These are phyloP conservation scores for Uncinocarpus reesii DNA, from an alignment of 2,329 filamentous ascomycete genomes.

Conservation along the genomic window DNA sequence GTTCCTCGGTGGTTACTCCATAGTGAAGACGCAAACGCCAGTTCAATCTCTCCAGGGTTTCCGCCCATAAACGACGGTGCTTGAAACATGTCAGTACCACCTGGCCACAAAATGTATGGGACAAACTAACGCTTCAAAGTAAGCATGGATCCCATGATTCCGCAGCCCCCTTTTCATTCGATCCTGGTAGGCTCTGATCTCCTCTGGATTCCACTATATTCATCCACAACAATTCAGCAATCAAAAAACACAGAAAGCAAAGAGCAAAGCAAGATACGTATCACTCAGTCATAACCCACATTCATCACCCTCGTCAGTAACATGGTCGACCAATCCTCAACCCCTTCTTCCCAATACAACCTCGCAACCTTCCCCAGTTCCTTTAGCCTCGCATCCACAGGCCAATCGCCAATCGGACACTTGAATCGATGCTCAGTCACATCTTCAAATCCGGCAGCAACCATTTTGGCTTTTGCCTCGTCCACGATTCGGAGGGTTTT, in stretches of 20 bases:
- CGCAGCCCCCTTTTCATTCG: conserved; percentile 21
- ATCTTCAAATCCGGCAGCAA: conserved; percentile 36
- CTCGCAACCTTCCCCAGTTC: conserved; percentile 10
- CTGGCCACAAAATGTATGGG: not conserved
- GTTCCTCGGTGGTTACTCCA: too few relatives aligned
- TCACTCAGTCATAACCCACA: not conserved
- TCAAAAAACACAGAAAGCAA: not conserved
- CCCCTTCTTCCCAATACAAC: conserved; percentile 15
- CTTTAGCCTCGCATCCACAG: conserved; percentile 8
- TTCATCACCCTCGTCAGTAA: conserved; percentile 10
- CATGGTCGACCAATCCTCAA: conserved; percentile 16
- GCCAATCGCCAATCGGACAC: conserved; percentile 37
- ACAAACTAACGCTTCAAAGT: not conserved
- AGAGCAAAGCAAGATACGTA: too few relatives aligned
- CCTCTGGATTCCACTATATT: conserved; percentile 20
- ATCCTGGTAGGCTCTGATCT: conserved; percentile 20
- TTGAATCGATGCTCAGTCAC: conserved; percentile 35
- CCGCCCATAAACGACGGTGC: not conserved
- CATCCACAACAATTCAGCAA: not conserved
- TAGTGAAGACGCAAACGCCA: not conserved
- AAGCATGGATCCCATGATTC: conserved; percentile 20
- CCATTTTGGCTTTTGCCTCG: conserved; percentile 24
- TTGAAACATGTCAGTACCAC: not conserved
- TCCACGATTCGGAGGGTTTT: conserved; percentile 21
- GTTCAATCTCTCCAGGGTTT: not conserved